These are phyloP conservation scores for Ambrosiella beaveri DNA, from an alignment of 2,329 filamentous ascomycete species.

Conservation along the genomic window DNA sequence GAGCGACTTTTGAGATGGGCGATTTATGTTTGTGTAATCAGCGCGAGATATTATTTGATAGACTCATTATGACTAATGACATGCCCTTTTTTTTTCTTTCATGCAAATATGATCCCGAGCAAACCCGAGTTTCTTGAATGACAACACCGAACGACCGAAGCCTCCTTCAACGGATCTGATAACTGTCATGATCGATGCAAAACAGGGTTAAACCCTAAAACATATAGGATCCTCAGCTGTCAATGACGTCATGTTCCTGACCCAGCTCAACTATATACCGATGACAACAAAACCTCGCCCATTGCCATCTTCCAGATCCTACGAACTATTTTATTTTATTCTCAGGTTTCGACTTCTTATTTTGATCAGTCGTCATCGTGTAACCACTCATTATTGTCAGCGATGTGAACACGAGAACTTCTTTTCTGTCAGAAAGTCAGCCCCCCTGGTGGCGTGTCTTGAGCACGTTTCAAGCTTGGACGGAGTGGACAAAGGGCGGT, in stretches of 20 bases:
- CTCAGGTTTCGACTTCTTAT: background rate
- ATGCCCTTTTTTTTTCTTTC: too few species aligned
- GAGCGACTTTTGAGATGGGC: too few species aligned
- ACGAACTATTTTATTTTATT: background rate
- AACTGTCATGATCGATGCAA: background rate
- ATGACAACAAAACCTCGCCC: background rate
- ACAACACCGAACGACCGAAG: too few species aligned
- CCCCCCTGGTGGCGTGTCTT: background rate
- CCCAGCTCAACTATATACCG: background rate
- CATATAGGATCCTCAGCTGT: background rate
- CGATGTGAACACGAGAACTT: too few species aligned
- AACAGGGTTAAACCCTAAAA: background rate
- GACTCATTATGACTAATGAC: too few species aligned
- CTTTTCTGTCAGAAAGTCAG: too few species aligned
- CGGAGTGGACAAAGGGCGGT: background rate
- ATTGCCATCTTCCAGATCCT: background rate
- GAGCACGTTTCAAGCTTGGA: background rate
- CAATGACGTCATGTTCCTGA: background rate
- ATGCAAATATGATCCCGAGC: too few species aligned
- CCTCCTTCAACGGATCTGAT: too few species aligned
- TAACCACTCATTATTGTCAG: background rate
- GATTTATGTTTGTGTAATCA: too few species aligned
- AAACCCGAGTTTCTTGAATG: too few species aligned
- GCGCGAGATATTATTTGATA: too few species aligned
- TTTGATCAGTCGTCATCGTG: background rate